Evolutionary conservation across 2,329 filamentous ascomycete genomes (phyloP), one percentile per base, ranked within the genome.

Genomic region (Botrytis galanthina): DNA sequence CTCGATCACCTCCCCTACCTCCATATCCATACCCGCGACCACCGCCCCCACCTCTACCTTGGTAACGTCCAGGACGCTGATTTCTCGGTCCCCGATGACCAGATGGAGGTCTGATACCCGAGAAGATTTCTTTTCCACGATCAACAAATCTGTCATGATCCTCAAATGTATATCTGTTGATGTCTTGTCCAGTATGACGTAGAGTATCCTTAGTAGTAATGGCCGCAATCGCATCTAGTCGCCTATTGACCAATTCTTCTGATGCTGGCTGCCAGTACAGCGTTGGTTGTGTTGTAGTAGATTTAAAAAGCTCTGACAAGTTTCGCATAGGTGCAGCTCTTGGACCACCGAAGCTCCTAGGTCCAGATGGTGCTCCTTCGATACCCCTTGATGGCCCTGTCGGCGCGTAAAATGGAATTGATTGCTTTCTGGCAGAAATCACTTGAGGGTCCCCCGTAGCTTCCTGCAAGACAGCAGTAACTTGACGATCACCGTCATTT

Each of bases 131-230:
- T 26, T 89, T 89, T 22, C 92, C 92, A 71, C 90, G 86, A 80
- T 94, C 92, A 62, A 94, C 91, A 71, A 94, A 89, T 9, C 82
- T 79, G 74, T 90, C 88, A 0, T 85, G 86, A 73, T 90, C 84
- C 80, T 94, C 91, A 77, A 94, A 94, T 0, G 90, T 91, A 80
- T 93, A 94, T 46, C 92, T 86, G 80, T 92, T 77, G 54, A 78
- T 85, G 82, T 75, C 85, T 82, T 75, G 84, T 81, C 75, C 85
- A 26, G 82, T 83, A 22, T 83, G 82, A 22, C 79, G 80, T 46
- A 79, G 80, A 26, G 82, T 78, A 48, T 84, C 80, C 73, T 83
- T 82, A 26, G 80, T 81, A 8, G 83, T 79, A 4, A 85, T 78
- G 59, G 82, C 79, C 26, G 87, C 85, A 26, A 92, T 84, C 69